phyloP scores from a whole-genome alignment of 495 filamentous ascomycete genomes.

The Penicillium herquei region DNA sequence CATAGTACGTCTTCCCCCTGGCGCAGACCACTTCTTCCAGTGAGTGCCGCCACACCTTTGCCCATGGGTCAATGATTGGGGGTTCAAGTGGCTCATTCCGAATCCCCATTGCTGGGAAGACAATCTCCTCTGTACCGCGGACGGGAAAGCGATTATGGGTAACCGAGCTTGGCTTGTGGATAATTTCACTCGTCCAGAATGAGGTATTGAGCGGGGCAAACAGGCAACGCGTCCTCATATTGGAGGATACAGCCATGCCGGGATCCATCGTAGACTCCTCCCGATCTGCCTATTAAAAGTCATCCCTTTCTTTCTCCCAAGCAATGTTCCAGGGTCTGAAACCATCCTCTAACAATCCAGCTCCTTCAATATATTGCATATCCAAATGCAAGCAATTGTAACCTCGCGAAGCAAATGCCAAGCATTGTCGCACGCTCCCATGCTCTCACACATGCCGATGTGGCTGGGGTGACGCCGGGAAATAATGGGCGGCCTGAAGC shows the following conservation, averaged over 20 bases:
- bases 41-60: not conserved
- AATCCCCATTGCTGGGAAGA: not conserved
- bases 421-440: too few species aligned
- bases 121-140: slow-evolving; percentile 4
- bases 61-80: too few species aligned
- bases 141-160: not conserved
- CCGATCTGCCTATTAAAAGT: not conserved
- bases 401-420: not conserved
- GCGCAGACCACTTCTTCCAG: not conserved
- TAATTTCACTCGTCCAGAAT: slow-evolving; percentile 22
- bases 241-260: slow-evolving; percentile 10
- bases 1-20: slow-evolving; percentile 5
- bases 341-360: not conserved
- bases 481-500: not conserved
- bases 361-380: not conserved
- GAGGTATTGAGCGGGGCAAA: slow-evolving; percentile 18
- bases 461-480: not conserved
- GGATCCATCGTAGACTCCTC: slow-evolving; percentile 17
- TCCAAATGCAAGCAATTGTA: not conserved
- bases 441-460: not conserved
- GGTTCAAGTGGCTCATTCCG: too few species aligned
- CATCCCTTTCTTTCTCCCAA: slow-evolving; percentile 4
- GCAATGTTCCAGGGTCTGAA: slow-evolving; percentile 3
- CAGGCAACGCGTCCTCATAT: slow-evolving; percentile 18
- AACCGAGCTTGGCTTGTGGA: not conserved